Conservation (phyloP, 495 filamentous ascomycete genomes). For the Lasiosphaeris hirsuta region DNA sequence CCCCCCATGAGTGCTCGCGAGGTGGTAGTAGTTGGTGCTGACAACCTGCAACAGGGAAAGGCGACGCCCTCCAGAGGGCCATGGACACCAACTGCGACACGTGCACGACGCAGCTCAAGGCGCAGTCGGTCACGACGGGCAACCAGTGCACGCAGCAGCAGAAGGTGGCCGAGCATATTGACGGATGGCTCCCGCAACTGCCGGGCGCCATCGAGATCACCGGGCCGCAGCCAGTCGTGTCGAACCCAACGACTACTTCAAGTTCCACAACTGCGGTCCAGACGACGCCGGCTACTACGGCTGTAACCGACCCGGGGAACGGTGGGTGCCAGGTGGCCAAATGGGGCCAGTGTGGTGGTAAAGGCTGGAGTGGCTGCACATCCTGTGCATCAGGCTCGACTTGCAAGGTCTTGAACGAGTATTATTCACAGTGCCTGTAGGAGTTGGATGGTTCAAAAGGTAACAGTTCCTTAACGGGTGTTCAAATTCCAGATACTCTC, state of each 20-base stretch:
- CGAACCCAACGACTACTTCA: too few species aligned
- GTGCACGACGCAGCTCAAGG: slow-evolving; percentile 26
- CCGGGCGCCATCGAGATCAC: too few species aligned
- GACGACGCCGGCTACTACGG: too few species aligned
- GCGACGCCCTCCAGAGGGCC: slow-evolving; percentile 30
- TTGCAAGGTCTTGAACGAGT: background rate
- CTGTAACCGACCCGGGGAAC: too few species aligned
- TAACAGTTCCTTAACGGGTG: too few species aligned
- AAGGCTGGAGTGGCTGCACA: background rate
- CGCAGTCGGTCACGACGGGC: slow-evolving; percentile 27
- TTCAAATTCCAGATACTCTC: too few species aligned
- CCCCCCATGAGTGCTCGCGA: too few species aligned
- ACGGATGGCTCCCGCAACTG: slow-evolving; percentile 22
- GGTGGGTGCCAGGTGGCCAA: slow-evolving; percentile 5
- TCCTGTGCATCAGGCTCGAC: background rate
- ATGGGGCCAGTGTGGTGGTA: slow-evolving; percentile 14
- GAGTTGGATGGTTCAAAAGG: too few species aligned
- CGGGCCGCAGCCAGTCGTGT: too few species aligned
- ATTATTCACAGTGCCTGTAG: slow-evolving; percentile 1
- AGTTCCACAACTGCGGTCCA: too few species aligned
- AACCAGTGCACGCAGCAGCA: slow-evolving; percentile 34
- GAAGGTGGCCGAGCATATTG: slow-evolving; percentile 33
- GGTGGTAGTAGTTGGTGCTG: too few species aligned
- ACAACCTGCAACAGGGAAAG: slow-evolving; percentile 20
- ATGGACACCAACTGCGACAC: slow-evolving; percentile 36